phyloP scores from a whole-genome alignment of 148 eudicot genomes.

The Polygonum aviculare region DNA sequence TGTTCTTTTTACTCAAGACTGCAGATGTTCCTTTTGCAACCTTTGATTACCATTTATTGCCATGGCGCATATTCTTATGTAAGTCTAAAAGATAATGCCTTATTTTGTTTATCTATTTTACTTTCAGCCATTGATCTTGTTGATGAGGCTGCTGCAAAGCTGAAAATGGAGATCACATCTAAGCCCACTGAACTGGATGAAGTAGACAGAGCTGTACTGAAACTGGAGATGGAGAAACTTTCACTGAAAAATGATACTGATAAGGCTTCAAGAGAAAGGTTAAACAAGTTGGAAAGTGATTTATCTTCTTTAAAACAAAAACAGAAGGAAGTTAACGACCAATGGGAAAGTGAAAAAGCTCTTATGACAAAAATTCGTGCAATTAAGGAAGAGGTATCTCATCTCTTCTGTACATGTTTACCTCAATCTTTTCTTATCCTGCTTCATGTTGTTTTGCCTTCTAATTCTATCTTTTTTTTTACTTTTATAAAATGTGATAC shows the following conservation, averaged over 20 bases:
- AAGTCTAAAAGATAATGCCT: not conserved
- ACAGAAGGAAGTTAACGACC: conserved; percentile 57
- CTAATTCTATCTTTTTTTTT: not conserved
- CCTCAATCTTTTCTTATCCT: not conserved
- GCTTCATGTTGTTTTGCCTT: not conserved
- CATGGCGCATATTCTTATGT: not conserved
- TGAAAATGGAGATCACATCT: conserved; percentile 98
- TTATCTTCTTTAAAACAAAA: conserved; percentile 42
- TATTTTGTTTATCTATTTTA: conserved; percentile 8
- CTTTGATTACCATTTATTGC: not conserved
- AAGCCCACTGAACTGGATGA: conserved; percentile 96
- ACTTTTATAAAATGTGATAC: too few species aligned
- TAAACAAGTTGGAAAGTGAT: conserved; percentile 57
- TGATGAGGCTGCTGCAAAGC: conserved; percentile 97
- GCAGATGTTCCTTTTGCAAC: not conserved
- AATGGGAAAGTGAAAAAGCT: conserved; percentile 67
- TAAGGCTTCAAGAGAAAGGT: conserved; percentile 61
- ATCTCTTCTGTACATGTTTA: not conserved
- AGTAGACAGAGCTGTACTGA: conserved; percentile 76
- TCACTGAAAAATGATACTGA: conserved; percentile 69
- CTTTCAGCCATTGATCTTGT: conserved; percentile 90
- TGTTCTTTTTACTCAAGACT: not conserved
- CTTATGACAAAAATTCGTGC: conserved; percentile 60
- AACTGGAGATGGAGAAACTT: conserved; percentile 74
- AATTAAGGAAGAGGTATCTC: conserved; percentile 59